Base-by-base conservation (phyloP, 768 basidiomycete species). In the Boletus pseudo-olivaceus region DNA sequence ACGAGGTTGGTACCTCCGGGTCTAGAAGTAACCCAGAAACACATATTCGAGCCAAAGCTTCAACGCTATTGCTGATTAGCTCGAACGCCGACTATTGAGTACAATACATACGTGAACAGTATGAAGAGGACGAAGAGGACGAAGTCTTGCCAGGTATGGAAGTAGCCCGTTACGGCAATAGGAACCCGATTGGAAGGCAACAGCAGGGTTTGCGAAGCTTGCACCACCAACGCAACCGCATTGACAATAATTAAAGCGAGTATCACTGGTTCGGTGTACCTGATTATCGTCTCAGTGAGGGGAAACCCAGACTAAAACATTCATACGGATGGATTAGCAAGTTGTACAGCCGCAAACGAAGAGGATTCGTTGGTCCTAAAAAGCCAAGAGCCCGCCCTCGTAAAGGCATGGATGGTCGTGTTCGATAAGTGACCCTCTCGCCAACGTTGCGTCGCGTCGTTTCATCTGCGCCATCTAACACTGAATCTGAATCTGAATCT, bases 1-100 rank as follows among this genome's bases (percentile, higher is more conserved):
- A 63, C 47, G 77, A 78, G 49, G 81, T 70, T 39, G 80, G 78
- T 7, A 88, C 72, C 57, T 90, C 87, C 14, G 91, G 92, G 67
- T 95, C 93, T 45, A 97, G 78, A 17, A 98, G 67, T 57, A 98
- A 81, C 23, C 96, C 96, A 26, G 88, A 90, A 30, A 93, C 88
- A 63, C 91, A 83, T 65, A 95, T 94, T 26, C 95, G 87, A 40
- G 91, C 91, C 60, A 89, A 77, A 42, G 87, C 84, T 75, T 98
- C 96, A 47, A 95, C 57, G 6, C 90, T 93, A 58, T 8, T n/a
- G 23, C 9, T 35, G 47, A 4, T 54, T 35, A 67, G 57, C 34
- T 14, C 19, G 32, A 14, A 37, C 4, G 14, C 9, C 1, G 14
- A 19, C 5, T 7, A 47, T 9, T 19, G 10, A 10, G 14, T 80